phyloP scores from a whole-genome alignment of 768 basidiomycete species.

The Asterophora parasitica region DNA sequence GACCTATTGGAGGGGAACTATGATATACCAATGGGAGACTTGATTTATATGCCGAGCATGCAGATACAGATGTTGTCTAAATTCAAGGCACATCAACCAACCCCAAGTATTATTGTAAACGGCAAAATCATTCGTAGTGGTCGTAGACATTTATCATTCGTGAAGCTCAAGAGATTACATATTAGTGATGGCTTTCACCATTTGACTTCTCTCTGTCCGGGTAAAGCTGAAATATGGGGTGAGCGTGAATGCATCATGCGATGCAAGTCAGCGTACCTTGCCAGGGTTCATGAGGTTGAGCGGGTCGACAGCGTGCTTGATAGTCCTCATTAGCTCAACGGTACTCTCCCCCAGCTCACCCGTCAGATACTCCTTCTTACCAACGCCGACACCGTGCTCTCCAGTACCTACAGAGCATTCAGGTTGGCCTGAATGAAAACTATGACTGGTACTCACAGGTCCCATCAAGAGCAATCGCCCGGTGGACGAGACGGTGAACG shows the following conservation, averaged over 20 bases:
- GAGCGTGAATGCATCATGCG: not conserved
- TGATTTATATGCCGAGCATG: no score
- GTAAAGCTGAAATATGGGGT: slow-evolving; percentile 24
- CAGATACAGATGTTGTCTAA: no score
- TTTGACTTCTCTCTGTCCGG: slow-evolving; percentile 17
- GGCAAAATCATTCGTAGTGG: no score
- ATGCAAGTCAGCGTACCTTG: slow-evolving; percentile 38
- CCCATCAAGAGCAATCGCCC: slow-evolving; percentile 71
- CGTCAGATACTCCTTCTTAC: slow-evolving; percentile 77
- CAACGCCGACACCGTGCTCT: slow-evolving; percentile 85
- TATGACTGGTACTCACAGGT: slow-evolving; percentile 49
- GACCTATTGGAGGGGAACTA: slow-evolving; percentile 34
- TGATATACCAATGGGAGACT: not conserved
- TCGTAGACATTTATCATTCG: no score
- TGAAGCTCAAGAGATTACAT: no score
- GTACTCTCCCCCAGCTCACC: slow-evolving; percentile 84
- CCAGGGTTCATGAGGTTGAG: slow-evolving; percentile 82
- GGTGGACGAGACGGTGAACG: slow-evolving; percentile 65
- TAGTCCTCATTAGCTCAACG: slow-evolving; percentile 78
- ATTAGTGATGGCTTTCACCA: not conserved
- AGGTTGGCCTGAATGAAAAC: not conserved
- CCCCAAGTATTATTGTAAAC: no score
- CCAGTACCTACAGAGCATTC: slow-evolving; percentile 55
- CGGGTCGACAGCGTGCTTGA: slow-evolving; percentile 80
- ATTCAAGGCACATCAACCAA: no score